phyloP scores from a whole-genome alignment of 352 stramenopile genomes.

The Plasmopara viticola region DNA sequence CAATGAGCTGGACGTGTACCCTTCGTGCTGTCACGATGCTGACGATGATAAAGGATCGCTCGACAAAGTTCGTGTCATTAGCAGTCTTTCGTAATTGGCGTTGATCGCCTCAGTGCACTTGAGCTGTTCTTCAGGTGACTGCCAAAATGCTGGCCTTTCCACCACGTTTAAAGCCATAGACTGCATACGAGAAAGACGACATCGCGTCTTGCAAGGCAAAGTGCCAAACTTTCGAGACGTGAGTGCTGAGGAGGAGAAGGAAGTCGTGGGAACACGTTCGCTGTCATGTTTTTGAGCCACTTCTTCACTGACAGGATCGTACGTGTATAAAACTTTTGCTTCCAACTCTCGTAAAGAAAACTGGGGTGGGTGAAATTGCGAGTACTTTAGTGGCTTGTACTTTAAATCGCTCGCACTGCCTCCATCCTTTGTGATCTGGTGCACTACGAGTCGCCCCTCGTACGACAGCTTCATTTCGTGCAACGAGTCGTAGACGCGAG shows the following conservation, averaged over 20 bases:
- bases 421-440: constrained; percentile 28
- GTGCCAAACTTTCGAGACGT: not conserved
- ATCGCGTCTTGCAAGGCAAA: constrained; percentile 9
- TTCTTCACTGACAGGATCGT: constrained; percentile 23
- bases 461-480: constrained; percentile 72
- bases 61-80: constrained; percentile 22
- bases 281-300: constrained; percentile 21
- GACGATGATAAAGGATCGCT: constrained; percentile 20
- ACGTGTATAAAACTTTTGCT: constrained; percentile 26
- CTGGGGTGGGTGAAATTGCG: constrained; percentile 36
- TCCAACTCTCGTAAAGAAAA: constrained; percentile 43
- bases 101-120: constrained; percentile 34
- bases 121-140: constrained; percentile 29
- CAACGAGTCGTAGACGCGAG: constrained; percentile 55
- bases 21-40: constrained; percentile 7
- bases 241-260: constrained; percentile 9
- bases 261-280: constrained; percentile 13
- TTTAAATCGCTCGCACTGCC: constrained; percentile 41
- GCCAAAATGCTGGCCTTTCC: constrained; percentile 39
- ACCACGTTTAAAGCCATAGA: constrained; percentile 37
- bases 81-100: constrained; percentile 36
- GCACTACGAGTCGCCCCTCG: constrained; percentile 55
- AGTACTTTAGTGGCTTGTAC: constrained; percentile 78
- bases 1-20: too few relatives aligned
- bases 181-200: constrained; percentile 18